Percentiles rank a stretch among this genome's conserved stretches.
Evolutionary conservation across 768 basidiomycete species (phyloP).

Genomic region (Mycena polygramma): DNA sequence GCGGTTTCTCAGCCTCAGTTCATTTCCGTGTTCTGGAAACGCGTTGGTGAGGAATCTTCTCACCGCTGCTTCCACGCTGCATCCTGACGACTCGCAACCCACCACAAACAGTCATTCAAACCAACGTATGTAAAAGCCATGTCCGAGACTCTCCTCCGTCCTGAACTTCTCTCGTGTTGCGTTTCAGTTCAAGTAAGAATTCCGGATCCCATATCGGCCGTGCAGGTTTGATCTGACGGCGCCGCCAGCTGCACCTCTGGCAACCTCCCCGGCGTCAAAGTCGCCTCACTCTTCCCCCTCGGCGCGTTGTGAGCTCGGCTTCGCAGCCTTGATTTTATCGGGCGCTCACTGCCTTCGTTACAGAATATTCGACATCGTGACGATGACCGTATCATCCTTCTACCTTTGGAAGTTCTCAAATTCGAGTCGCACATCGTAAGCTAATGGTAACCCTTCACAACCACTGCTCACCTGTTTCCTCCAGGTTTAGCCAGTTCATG

Average conservation of each 20-base stretch:
- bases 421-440: conserved; percentile 23
- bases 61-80: too few species aligned
- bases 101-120: neutral
- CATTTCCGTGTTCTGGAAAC: conserved; percentile 16
- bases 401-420: conserved; percentile 33
- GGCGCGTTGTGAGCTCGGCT: conserved; percentile 3
- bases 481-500: conserved; percentile 11
- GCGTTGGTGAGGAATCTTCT: conserved; percentile 16
- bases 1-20: neutral
- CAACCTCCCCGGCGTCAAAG: conserved; percentile 11
- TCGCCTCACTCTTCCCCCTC: conserved; percentile 7
- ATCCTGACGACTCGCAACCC: neutral
- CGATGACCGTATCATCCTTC: conserved; percentile 12
- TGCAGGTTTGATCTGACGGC: neutral
- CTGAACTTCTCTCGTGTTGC: neutral
- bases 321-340: neutral
- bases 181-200: too few species aligned
- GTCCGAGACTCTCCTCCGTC: too few species aligned
- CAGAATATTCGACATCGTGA: conserved; percentile 20
- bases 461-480: neutral
- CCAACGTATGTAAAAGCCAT: neutral
- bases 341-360: neutral
- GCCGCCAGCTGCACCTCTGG: conserved; percentile 8
- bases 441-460: too few species aligned
- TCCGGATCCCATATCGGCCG: too few species aligned